Percentiles rank a stretch among this genome's conserved stretches.
Evolutionary conservation across 176 grass and related monocot genomes (phyloP).

Genomic region (Aegilops umbellulata): DNA sequence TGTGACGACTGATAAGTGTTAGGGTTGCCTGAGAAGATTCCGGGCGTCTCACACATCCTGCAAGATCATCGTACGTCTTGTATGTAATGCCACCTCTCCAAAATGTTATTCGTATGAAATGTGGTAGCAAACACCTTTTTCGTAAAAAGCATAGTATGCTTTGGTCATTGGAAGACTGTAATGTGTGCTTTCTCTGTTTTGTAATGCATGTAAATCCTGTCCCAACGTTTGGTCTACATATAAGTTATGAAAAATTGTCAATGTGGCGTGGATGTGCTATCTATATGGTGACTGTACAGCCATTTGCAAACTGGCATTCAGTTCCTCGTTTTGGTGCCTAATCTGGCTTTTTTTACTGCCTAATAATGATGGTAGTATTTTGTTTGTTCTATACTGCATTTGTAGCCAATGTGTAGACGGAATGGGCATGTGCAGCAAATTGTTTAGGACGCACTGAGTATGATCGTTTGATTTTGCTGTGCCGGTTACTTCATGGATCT

Average conservation of each 20-base stretch:
- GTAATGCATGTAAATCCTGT: slow-evolving; percentile 8
- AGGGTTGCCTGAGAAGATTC: not conserved
- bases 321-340: not conserved
- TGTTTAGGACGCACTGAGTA: not conserved
- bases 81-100: not conserved
- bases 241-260: not conserved
- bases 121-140: not conserved
- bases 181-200: not conserved
- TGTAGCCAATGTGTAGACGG: not conserved
- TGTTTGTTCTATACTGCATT: not conserved
- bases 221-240: slow-evolving; percentile 1
- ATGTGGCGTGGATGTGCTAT: not conserved
- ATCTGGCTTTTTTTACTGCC: not conserved
- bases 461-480: not conserved
- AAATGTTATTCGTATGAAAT: not conserved
- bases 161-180: slow-evolving; percentile 1
- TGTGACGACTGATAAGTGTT: slow-evolving; percentile 49
- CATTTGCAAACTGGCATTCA: not conserved
- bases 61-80: slow-evolving; percentile 1
- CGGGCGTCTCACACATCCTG: not conserved
- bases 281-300: not conserved
- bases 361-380: not conserved
- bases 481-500: too few relatives aligned
- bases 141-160: not conserved
- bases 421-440: not conserved